Conservation (phyloP, 1,139 yeast species). For the Eremothecium cymbalariae region DNA sequence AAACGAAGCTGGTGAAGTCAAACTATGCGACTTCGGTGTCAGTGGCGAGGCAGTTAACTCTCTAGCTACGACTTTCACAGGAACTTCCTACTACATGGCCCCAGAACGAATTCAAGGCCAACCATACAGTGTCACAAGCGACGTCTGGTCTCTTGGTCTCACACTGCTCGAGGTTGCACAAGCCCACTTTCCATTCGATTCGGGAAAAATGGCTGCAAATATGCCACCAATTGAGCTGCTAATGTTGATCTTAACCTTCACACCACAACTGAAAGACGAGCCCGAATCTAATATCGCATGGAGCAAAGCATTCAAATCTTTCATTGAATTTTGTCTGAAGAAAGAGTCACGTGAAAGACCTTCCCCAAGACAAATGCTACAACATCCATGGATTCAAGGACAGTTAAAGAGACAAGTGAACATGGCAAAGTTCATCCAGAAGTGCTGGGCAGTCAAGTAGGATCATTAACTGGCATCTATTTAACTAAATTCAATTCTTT, state of each 20-base stretch:
- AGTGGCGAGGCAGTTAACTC: constrained; percentile 95
- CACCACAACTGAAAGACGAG: constrained; percentile 71
- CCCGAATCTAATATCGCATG: constrained; percentile 70
- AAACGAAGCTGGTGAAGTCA: constrained; percentile 69
- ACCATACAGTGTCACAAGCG: constrained; percentile 89
- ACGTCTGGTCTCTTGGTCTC: constrained; percentile 92
- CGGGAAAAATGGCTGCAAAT: constrained; percentile 32
- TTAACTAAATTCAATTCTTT: too few relatives aligned
- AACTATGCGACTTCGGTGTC: constrained; percentile 96
- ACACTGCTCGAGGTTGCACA: constrained; percentile 88
- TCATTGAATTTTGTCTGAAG: constrained; percentile 69
- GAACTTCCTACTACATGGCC: constrained; percentile 96
- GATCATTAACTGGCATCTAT: too few relatives aligned
- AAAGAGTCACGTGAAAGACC: constrained; percentile 78
- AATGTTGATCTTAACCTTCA: constrained; percentile 70
- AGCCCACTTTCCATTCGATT: constrained; percentile 68
- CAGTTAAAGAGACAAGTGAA: constrained; percentile 63
- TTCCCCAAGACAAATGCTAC: constrained; percentile 84
- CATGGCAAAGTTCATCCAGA: constrained; percentile 78
- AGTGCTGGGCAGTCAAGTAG: constrained; percentile 54
- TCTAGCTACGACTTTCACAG: constrained; percentile 90
- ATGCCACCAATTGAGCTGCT: constrained; percentile 80
- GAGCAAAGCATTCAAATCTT: constrained; percentile 77
- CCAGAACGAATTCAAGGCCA: constrained; percentile 95
- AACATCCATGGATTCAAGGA: constrained; percentile 84